These are phyloP conservation scores for Fusarium fracticaudum DNA, from an alignment of 2,329 filamentous ascomycete species.

Conservation along the genomic window DNA sequence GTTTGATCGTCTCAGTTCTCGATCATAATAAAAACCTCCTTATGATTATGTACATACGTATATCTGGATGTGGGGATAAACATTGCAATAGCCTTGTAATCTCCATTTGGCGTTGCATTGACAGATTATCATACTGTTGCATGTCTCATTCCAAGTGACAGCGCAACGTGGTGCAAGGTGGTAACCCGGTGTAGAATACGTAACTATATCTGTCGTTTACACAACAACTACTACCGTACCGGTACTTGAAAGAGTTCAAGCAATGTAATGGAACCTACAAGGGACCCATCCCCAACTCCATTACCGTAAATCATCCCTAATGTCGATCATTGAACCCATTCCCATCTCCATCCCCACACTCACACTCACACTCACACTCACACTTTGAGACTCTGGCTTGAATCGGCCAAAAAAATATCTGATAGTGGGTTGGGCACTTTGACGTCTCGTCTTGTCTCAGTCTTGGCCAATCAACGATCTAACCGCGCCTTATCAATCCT, in stretches of 20 bases:
- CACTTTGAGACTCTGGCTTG: not conserved
- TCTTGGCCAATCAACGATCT: slow-evolving; percentile 18
- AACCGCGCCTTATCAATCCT: slow-evolving; percentile 11
- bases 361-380: not conserved
- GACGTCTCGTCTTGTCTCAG: slow-evolving; percentile 2
- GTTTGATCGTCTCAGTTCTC: not conserved
- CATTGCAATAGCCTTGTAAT: not conserved
- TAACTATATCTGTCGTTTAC: slow-evolving; percentile 2
- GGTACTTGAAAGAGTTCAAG: not conserved
- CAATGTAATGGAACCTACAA: not conserved
- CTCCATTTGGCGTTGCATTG: slow-evolving; percentile 1
- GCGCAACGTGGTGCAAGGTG: not conserved
- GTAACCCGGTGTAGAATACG: not conserved
- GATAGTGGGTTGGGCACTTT: slow-evolving; percentile 1
- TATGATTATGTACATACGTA: not conserved
- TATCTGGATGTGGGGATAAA: not conserved
- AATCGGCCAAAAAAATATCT: slow-evolving; percentile 10
- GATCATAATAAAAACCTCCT: not conserved
- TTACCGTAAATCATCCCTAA: slow-evolving; percentile 17
- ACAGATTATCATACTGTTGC: slow-evolving; percentile 13
- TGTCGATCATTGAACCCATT: slow-evolving; percentile 19
- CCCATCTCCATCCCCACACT: slow-evolving; percentile 10
- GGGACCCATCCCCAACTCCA: slow-evolving; percentile 4
- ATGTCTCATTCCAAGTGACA: slow-evolving; percentile 15
- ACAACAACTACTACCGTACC: slow-evolving; percentile 14